These are phyloP conservation scores for Hypholoma sublateritium DNA, from an alignment of 768 basidiomycete species.

Conservation along the genomic window DNA sequence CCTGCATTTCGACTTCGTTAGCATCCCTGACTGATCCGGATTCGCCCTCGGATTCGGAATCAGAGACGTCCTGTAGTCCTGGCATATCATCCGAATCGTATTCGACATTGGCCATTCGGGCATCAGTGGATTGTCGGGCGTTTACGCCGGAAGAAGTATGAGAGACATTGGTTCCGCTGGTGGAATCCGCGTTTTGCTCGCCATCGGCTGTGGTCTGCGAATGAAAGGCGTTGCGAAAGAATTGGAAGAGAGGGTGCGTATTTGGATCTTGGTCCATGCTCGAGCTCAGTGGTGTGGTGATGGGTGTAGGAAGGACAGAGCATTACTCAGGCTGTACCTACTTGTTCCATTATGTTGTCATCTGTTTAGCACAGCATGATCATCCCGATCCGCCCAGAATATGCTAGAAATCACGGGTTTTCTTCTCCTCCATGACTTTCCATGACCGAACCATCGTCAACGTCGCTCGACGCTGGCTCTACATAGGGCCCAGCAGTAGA, in stretches of 20 bases:
- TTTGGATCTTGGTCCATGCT: conserved; percentile 5
- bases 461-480: not conserved
- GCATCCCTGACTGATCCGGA: conserved; percentile 27
- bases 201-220: not conserved
- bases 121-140: conserved; percentile 12
- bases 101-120: conserved; percentile 27
- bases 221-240: not conserved
- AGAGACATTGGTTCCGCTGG: not conserved
- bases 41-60: conserved; percentile 29
- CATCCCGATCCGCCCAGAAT: conserved; percentile 7
- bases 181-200: not conserved
- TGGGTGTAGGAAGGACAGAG: not conserved
- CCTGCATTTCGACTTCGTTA: conserved; percentile 30
- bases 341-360: conserved; percentile 12
- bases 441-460: not conserved
- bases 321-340: not conserved
- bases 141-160: conserved; percentile 8
- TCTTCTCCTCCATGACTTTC: conserved; percentile 1
- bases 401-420: conserved; percentile 18
- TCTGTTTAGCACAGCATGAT: conserved; percentile 9
- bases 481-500: not conserved
- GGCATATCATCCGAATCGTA: conserved; percentile 46
- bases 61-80: conserved; percentile 35
- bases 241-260: not conserved
- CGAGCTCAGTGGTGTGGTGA: conserved; percentile 1